Conservation (phyloP, 169 alveolate species). For the Eimeria sp. region DNA sequence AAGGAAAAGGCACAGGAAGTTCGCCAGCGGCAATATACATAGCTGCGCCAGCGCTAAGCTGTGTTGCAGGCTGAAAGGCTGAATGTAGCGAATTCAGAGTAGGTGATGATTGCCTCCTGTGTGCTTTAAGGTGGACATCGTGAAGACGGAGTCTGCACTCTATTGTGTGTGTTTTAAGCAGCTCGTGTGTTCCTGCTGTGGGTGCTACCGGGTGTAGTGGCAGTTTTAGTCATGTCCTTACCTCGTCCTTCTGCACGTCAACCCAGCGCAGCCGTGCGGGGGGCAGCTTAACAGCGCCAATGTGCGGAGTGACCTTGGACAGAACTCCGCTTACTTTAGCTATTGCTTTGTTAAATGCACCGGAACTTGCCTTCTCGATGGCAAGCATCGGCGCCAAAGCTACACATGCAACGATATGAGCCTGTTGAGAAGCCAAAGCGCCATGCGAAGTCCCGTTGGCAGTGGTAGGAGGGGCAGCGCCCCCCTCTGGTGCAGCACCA, state of each 20-base stretch:
- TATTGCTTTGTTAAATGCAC: constrained; percentile 5
- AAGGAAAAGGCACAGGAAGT: neutral
- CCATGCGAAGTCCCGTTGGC: neutral
- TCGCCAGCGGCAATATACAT: neutral
- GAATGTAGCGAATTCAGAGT: neutral
- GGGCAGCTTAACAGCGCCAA: constrained; percentile 43
- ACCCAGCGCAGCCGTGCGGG: constrained; percentile 61
- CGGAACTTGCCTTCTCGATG: constrained; percentile 67
- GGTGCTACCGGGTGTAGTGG: neutral
- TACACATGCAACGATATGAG: constrained; percentile 59
- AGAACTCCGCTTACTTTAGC: constrained; percentile 62
- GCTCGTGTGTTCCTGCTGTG: neutral
- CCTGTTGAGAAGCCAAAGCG: neutral
- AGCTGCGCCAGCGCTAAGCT: neutral
- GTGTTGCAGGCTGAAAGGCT: neutral
- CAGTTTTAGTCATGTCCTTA: neutral
- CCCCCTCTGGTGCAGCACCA: neutral
- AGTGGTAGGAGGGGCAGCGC: neutral
- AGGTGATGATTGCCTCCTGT: neutral
- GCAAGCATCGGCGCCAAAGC: constrained; percentile 81
- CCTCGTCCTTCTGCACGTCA: constrained; percentile 66
- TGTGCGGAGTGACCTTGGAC: constrained; percentile 51
- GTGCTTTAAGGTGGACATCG: neutral
- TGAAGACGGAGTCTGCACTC: neutral
- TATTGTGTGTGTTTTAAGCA: neutral